A percentile compares a stretch with the other conserved stretches of the same genome.
These are phyloP conservation scores for Pleurotus sapidus DNA, from an alignment of 768 basidiomycete genomes.

Conservation along the genomic window DNA sequence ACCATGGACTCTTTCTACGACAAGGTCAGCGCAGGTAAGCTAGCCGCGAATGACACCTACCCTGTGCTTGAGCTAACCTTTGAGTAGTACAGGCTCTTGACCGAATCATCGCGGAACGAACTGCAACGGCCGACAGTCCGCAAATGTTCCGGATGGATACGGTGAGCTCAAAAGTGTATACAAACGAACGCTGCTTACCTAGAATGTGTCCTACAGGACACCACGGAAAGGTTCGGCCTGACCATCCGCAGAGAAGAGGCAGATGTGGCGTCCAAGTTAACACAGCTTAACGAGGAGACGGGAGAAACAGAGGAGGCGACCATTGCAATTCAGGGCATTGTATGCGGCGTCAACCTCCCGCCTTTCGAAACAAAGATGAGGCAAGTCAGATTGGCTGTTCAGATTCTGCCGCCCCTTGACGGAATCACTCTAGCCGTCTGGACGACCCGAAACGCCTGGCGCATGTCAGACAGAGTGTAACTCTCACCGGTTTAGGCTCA, in stretches of 20 bases:
- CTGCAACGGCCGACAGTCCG: background rate
- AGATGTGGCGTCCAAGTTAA: background rate
- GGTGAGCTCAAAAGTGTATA: background rate
- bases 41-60: background rate
- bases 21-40: background rate
- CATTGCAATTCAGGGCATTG: background rate
- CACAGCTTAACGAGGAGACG: background rate
- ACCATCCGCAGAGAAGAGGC: background rate
- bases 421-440: background rate
- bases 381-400: background rate
- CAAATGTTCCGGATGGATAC: background rate
- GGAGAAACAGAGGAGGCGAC: background rate
- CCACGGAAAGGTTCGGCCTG: background rate
- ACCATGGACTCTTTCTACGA: background rate
- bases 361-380: background rate
- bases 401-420: background rate
- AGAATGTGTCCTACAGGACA: background rate
- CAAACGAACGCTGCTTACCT: background rate
- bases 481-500: background rate
- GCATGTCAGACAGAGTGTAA: background rate
- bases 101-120: background rate
- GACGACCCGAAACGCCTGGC: background rate
- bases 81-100: background rate
- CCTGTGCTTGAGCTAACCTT: background rate
- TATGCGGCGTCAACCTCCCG: background rate